Percentiles rank a stretch among this genome's conserved stretches.
phyloP scores from a whole-genome alignment of 2,329 filamentous ascomycete species.

The Cercospora sojina region DNA sequence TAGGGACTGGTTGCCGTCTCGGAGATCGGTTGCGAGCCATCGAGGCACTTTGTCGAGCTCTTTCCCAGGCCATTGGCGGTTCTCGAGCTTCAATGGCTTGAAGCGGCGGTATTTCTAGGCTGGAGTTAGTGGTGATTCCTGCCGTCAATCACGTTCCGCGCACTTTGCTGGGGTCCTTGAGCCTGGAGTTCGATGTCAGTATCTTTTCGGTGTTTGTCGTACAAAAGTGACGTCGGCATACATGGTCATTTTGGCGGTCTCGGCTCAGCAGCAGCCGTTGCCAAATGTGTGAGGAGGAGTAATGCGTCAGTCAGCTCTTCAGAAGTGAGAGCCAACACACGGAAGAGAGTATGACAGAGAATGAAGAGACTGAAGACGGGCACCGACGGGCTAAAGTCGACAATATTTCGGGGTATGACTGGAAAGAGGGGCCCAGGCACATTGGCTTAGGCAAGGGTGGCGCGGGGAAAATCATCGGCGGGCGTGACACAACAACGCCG shows the following conservation, averaged over 20 bases:
- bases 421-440: neutral
- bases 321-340: neutral
- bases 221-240: conserved; percentile 2
- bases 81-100: conserved; percentile 62
- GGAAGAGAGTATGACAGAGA: neutral
- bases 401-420: conserved; percentile 5
- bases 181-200: conserved; percentile 42
- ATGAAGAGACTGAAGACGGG: neutral
- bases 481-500: neutral
- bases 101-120: conserved; percentile 75
- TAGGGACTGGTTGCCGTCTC: conserved; percentile 93
- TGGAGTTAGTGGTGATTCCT: conserved; percentile 42
- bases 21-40: conserved; percentile 84
- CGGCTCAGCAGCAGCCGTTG: neutral
- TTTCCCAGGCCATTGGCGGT: conserved; percentile 82
- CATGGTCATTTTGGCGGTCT: conserved; percentile 16
- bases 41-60: conserved; percentile 79
- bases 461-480: neutral
- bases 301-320: neutral
- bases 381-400: neutral
- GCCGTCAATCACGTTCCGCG: neutral
- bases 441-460: neutral
- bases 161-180: conserved; percentile 48
- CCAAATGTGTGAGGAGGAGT: neutral
- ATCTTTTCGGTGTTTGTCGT: neutral